These are phyloP conservation scores for Populus pruinosa DNA, from an alignment of 345 rosid genomes.

Conservation along the genomic window DNA sequence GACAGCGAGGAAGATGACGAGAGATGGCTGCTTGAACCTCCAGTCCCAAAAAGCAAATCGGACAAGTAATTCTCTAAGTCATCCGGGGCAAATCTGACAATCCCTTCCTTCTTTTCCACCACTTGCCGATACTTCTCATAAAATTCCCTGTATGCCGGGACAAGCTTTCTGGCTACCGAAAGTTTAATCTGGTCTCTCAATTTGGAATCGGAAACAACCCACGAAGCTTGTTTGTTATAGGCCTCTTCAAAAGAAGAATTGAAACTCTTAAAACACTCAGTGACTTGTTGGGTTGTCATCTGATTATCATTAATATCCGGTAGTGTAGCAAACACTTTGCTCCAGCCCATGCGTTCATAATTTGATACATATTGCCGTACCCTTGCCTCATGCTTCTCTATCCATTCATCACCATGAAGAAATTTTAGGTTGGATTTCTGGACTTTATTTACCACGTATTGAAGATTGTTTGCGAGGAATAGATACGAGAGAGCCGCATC, in stretches of 20 bases:
- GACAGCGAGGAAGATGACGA: slow-evolving; percentile 23
- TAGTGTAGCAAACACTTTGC: slow-evolving; percentile 43
- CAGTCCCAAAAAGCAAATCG: slow-evolving; percentile 37
- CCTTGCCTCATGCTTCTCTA: slow-evolving; percentile 48
- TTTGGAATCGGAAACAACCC: slow-evolving; percentile 57
- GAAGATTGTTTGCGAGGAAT: slow-evolving; percentile 75
- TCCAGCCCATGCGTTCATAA: slow-evolving; percentile 71
- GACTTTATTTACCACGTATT: slow-evolving; percentile 63
- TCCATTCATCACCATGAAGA: slow-evolving; percentile 66
- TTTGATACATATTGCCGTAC: slow-evolving; percentile 51
- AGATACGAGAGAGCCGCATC: slow-evolving; percentile 63
- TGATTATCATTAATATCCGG: slow-evolving; percentile 34
- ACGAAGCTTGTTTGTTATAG: slow-evolving; percentile 46
- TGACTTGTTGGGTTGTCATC: slow-evolving; percentile 29
- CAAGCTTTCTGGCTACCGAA: slow-evolving; percentile 48
- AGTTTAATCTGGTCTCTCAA: slow-evolving; percentile 52
- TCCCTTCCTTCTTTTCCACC: slow-evolving; percentile 18
- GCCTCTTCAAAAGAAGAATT: slow-evolving; percentile 56
- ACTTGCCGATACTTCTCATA: slow-evolving; percentile 32
- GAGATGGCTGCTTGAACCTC: slow-evolving; percentile 37
- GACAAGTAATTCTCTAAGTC: slow-evolving; percentile 57
- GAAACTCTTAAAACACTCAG: slow-evolving; percentile 42
- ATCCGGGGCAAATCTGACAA: slow-evolving; percentile 59
- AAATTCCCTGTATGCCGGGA: slow-evolving; percentile 45
- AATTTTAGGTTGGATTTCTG: slow-evolving; percentile 46